phyloP scores from a whole-genome alignment of 2,329 filamentous ascomycete genomes.

The Neophaeococcomyces mojaviensis region DNA sequence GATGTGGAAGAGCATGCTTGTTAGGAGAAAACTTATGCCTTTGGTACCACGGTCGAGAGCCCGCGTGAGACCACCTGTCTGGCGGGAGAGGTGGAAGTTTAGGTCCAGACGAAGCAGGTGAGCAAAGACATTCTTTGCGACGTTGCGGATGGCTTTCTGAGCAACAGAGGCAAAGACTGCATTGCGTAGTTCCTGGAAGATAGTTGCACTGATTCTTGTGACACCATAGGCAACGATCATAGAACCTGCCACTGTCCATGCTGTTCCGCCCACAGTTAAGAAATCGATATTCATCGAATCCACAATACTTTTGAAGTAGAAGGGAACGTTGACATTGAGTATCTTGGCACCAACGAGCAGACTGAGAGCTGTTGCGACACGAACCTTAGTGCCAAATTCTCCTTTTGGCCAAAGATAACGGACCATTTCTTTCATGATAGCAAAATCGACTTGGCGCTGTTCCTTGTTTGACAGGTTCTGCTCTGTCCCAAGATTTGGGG shows the following conservation, averaged over 20 bases:
- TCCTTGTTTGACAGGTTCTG: constrained; percentile 66
- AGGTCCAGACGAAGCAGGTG: constrained; percentile 83
- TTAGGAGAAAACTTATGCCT: constrained; percentile 93
- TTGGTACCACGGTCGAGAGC: constrained; percentile 97
- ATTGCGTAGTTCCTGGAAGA: constrained; percentile 91
- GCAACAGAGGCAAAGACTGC: constrained; percentile 95
- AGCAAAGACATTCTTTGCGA: constrained; percentile 86
- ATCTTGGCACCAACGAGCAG: constrained; percentile 86
- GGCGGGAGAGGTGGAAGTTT: constrained; percentile 86
- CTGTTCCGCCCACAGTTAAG: constrained; percentile 75
- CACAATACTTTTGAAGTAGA: constrained; percentile 98
- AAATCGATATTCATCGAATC: constrained; percentile 97
- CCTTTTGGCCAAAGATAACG: constrained; percentile 94
- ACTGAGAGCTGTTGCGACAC: constrained; percentile 76
- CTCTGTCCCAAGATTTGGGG: constrained; percentile 56
- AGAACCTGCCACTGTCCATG: constrained; percentile 77
- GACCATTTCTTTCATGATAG: constrained; percentile 96
- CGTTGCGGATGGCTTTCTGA: constrained; percentile 87
- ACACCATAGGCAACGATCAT: constrained; percentile 86
- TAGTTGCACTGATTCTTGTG: constrained; percentile 76
- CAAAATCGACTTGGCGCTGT: constrained; percentile 95
- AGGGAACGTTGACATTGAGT: constrained; percentile 94
- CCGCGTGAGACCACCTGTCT: constrained; percentile 87
- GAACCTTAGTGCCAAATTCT: constrained; percentile 70
- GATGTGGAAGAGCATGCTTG: constrained; percentile 97